phyloP scores from a whole-genome alignment of 805 yeast genomes.

The Metschnikowia drakensbergensis region DNA sequence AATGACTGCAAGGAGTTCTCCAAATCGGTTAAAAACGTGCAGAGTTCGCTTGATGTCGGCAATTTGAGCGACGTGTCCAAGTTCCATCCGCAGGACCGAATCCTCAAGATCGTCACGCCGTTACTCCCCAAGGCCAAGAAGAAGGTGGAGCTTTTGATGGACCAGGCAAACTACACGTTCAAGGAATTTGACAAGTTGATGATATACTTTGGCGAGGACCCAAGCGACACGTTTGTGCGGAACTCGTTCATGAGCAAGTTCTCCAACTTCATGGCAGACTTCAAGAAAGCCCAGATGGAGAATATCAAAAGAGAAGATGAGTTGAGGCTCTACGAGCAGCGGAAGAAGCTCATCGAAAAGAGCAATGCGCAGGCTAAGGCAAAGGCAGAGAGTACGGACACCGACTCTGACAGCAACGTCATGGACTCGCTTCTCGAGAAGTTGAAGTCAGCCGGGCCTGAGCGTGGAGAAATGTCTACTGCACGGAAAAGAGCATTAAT shows the following conservation, averaged over 20 bases:
- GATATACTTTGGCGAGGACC: conserved; percentile 72
- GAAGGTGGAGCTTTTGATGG: conserved; percentile 47
- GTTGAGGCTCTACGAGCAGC: conserved; percentile 64
- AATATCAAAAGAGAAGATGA: conserved; percentile 68
- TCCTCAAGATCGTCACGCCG: conserved; percentile 52
- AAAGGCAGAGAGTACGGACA: conserved; percentile 21
- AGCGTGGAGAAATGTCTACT: conserved; percentile 69
- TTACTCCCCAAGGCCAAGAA: conserved; percentile 52
- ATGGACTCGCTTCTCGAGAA: conserved; percentile 87
- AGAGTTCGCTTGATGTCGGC: conserved; percentile 55
- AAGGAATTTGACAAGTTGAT: conserved; percentile 54
- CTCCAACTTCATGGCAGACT: conserved; percentile 55
- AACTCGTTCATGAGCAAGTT: conserved; percentile 62
- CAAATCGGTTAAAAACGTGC: conserved; percentile 47
- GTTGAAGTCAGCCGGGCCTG: conserved; percentile 80
- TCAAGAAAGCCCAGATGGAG: conserved; percentile 61
- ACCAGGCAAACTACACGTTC: conserved; percentile 49
- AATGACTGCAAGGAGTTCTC: conserved; percentile 56
- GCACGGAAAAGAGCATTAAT: conserved; percentile 80
- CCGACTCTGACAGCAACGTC: conserved; percentile 48
- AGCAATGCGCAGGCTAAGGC: conserved; percentile 29
- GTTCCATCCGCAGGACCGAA: conserved; percentile 64
- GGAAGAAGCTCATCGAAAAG: conserved; percentile 59
- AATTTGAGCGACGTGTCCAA: conserved; percentile 57
- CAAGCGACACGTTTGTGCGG: conserved; percentile 49